A percentile compares a stretch with the other conserved stretches of the same genome.
Conservation (phyloP, 441 rosid species). For the Syzygium malaccense region DNA sequence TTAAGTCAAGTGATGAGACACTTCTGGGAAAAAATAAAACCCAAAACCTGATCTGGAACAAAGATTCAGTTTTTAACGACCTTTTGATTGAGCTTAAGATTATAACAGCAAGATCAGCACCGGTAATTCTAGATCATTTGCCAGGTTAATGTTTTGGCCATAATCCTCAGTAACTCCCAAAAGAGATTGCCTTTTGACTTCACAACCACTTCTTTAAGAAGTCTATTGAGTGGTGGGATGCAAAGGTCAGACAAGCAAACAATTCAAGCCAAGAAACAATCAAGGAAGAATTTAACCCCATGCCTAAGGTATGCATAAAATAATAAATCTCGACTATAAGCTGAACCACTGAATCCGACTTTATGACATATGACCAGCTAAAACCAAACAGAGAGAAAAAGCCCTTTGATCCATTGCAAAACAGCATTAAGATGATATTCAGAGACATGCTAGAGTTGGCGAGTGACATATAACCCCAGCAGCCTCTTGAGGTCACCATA, state of each 20-base stretch:
- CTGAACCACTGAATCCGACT: not conserved
- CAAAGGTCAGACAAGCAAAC: not conserved
- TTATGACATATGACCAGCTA: not conserved
- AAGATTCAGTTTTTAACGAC: not conserved
- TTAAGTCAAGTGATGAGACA: not conserved
- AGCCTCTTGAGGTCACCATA: not conserved
- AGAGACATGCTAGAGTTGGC: not conserved
- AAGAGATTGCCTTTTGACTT: not conserved
- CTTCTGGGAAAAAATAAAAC: not conserved
- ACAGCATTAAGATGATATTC: not conserved
- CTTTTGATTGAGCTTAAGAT: not conserved
- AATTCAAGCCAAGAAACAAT: not conserved
- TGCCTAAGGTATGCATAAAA: not conserved
- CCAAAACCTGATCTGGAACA: not conserved
- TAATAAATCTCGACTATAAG: not conserved
- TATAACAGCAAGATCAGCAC: not conserved
- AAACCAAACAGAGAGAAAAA: not conserved
- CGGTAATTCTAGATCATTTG: not conserved
- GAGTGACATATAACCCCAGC: not conserved
- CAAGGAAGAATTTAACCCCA: not conserved
- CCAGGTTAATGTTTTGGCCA: not conserved
- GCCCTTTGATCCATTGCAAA: not conserved
- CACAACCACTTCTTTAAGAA: not conserved
- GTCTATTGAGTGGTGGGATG: not conserved
- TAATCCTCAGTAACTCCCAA: not conserved